A percentile compares a stretch with the other conserved stretches of the same genome.
Evolutionary conservation across 75 land plant species (phyloP).

Genomic region (Adiantum capillusveneris): DNA sequence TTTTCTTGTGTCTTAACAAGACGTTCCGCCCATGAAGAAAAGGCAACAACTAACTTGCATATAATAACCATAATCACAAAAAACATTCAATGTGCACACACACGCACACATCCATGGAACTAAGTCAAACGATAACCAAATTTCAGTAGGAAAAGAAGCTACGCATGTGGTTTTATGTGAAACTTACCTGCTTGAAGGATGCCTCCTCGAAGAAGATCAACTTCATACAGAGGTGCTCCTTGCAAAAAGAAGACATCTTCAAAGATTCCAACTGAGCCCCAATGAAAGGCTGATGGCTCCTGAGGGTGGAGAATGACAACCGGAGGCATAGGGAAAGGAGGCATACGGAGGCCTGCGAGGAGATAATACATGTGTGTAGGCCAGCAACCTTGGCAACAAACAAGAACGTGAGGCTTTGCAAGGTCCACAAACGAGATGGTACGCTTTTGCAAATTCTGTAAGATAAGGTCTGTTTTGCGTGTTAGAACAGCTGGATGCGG

Average conservation of each 20-base stretch:
- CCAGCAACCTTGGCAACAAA: conserved; percentile 40
- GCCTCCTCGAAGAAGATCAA: conserved; percentile 42
- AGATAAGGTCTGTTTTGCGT: conserved; percentile 15
- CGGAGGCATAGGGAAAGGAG: conserved; percentile 17
- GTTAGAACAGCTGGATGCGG: conserved; percentile 35
- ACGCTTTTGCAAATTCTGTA: conserved; percentile 17
- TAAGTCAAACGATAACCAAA: too few relatives aligned
- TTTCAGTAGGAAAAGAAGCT: too few relatives aligned
- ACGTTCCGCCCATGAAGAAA: too few relatives aligned
- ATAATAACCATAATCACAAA: too few relatives aligned
- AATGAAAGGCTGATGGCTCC: conserved; percentile 20
- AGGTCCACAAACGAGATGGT: conserved; percentile 23
- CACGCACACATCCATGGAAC: too few relatives aligned
- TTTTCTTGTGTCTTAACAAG: too few relatives aligned
- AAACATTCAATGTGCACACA: too few relatives aligned
- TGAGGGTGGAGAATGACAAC: conserved; percentile 39
- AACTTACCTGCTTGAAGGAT: conserved; percentile 29
- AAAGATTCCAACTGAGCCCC: conserved; percentile 47
- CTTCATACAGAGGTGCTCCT: conserved; percentile 40
- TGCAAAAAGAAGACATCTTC: conserved; percentile 31
- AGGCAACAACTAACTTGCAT: too few relatives aligned
- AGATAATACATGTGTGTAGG: conserved; percentile 35
- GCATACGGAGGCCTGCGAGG: conserved; percentile 20
- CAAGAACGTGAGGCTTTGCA: conserved; percentile 22
- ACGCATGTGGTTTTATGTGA: too few relatives aligned